Base-by-base conservation (phyloP, 768 basidiomycete genomes). In the Termitomyces sp. region DNA sequence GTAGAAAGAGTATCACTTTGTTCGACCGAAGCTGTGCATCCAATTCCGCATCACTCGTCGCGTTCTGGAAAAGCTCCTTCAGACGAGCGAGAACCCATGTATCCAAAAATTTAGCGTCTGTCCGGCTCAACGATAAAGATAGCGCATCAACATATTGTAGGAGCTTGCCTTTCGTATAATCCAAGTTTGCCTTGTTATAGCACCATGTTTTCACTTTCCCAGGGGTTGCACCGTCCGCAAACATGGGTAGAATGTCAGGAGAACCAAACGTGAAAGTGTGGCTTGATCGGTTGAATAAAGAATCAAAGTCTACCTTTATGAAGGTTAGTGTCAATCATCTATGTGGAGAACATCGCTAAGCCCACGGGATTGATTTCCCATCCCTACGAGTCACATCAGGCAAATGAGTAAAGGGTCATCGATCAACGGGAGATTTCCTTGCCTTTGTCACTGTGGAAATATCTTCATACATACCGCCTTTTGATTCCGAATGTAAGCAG, bases 191-290 rank as follows among this genome's bases (percentile, higher is more conserved):
- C 63, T 86, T 87, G 51, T 87, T 74, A 69, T 94, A 94, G 57
- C 79, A 83, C 89, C 89, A 94, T 37, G 86, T 85, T 49, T 82
- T 79, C 2, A 95, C 90, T 67, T 82, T 89, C 0, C 85, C 86
- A 0, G 83, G 83, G 0, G 79, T 79, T 0, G 91, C 89, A 17
- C 91, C 90, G n/a, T 83, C 80, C 7, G 84, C 76, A 66, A 95
- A 95, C 88, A 95, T 94, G 2, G 91, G 91, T 5, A 94, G 72
- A 55, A 95, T 94, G 71, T 95, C 92, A 0, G 92, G 93, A 2
- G 89, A 91, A 0, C 93, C 93, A 61, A 95, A 94, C 1, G 90
- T 88, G 69, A 86, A 95, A 0, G 91, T 91, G 25, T 81, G 76
- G 43, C 80, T 82, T 2, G 91, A 92, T 67, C 86, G 88, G 67